Evolutionary conservation across 2,329 filamentous ascomycete species (phyloP).

Genomic region (Hymenoscyphus fraxineus): DNA sequence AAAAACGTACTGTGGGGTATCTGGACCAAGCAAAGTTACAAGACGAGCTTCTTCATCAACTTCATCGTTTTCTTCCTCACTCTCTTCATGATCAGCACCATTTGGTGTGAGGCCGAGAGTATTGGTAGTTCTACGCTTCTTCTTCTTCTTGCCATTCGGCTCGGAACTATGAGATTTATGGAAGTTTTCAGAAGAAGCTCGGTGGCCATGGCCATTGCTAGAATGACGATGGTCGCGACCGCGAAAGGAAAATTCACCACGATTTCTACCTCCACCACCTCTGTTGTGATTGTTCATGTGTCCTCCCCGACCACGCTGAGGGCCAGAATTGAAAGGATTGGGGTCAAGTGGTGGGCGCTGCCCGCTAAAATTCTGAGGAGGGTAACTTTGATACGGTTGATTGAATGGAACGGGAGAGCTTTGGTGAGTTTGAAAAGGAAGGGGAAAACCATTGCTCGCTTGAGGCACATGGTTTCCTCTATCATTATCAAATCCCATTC

Average conservation of each 20-base stretch:
- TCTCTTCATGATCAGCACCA: constrained; percentile 49
- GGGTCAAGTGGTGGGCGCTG: constrained; percentile 35
- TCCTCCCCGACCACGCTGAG: constrained; percentile 40
- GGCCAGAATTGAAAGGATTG: constrained; percentile 36
- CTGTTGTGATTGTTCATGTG: constrained; percentile 35
- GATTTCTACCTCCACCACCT: constrained; percentile 30
- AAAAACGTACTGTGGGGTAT: constrained; percentile 37
- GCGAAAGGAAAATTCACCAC: constrained; percentile 40
- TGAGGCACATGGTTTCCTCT: constrained; percentile 41
- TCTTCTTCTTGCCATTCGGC: constrained; percentile 51
- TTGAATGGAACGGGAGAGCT: constrained; percentile 31
- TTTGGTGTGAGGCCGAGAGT: constrained; percentile 66
- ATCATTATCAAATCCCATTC: constrained; percentile 51
- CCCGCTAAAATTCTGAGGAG: constrained; percentile 36
- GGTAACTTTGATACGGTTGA: constrained; percentile 38
- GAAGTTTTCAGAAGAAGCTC: constrained; percentile 31
- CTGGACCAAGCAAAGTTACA: constrained; percentile 36
- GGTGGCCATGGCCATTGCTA: constrained; percentile 26
- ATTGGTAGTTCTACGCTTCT: constrained; percentile 65
- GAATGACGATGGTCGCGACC: constrained; percentile 35
- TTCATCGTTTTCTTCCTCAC: constrained; percentile 60
- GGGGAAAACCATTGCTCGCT: constrained; percentile 43
- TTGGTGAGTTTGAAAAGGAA: constrained; percentile 36
- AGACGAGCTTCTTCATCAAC: constrained; percentile 56
- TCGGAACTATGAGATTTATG: constrained; percentile 50